Base-by-base conservation (phyloP, 805 yeast species). In the Candida hispaniensis region DNA sequence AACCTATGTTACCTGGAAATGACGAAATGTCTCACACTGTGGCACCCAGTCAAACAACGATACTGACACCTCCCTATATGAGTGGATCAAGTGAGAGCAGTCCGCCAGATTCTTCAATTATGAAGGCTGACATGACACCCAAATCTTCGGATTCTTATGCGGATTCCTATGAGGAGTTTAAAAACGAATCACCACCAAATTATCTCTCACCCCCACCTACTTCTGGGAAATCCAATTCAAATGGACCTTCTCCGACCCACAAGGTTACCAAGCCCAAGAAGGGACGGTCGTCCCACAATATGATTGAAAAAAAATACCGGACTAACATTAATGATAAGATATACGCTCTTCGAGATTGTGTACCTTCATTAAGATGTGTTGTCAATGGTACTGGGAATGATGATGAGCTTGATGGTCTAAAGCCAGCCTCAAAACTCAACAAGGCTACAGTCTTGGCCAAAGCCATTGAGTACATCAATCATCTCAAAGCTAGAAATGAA, bases 241-340 rank as follows among this genome's bases (percentile, higher is more conserved):
- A 13, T n/a, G 28, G 15, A 33, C 41, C 2, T 28, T 41, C 17
- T 34, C 44, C 32, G 13, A 14, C 39, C 14, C 30, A 47, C 26
- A 52, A 47, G 40, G 45, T 54, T 22, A 27, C 43, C 10, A 55
- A 55, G 40, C 55, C 53, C 8, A 50, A 47, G 40, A 56, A 55
- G 46, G 55, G 67, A 38, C 68, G 76, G 55, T 64, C 75, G 1
- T 68, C 81, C 6, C 93, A 80, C 56, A 80, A 79, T 49, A 72
- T 78, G 64, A 75, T 80, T 45, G 93, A 81, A 51, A 79, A 79
- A 57, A 75, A 78, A 49, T 81, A 81, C 55, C 58, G 93, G 46
- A 75, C 80, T 13, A 79, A 80, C 49, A 77, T 80, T 45, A 80
- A 79, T 48, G 63, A 76, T 36, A 77, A 75, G 52, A 79, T 80